A percentile compares a stretch with the other conserved stretches of the same genome.
These are phyloP conservation scores for Colletotrichum horii DNA, from an alignment of 2,329 filamentous ascomycete genomes.

Conservation along the genomic window DNA sequence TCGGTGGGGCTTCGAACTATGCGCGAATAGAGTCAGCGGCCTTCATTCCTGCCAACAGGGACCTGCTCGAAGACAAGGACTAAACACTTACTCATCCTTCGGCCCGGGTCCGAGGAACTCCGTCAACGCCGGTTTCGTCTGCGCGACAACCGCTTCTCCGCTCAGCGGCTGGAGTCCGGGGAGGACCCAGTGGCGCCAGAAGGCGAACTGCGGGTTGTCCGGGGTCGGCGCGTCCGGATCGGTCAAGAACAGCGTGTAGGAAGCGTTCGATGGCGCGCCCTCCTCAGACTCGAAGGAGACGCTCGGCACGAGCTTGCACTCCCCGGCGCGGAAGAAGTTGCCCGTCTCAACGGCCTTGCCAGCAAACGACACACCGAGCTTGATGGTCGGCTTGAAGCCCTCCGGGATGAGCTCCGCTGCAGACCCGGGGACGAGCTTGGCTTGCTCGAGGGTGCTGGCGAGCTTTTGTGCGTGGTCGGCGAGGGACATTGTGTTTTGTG, in stretches of 20 bases:
- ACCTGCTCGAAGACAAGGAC: background rate
- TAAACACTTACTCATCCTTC: conserved; percentile 47
- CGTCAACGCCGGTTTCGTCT: conserved; percentile 40
- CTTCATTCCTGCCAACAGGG: background rate
- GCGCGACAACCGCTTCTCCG: conserved; percentile 26
- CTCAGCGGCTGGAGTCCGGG: conserved; percentile 39
- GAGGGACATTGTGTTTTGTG: background rate
- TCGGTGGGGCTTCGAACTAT: conserved; percentile 52
- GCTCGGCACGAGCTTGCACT: conserved; percentile 40
- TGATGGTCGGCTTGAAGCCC: conserved; percentile 45
- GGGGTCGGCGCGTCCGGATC: conserved; percentile 62
- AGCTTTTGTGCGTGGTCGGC: conserved; percentile 28
- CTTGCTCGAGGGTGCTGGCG: conserved; percentile 36
- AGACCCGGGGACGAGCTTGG: conserved; percentile 44
- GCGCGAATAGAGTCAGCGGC: background rate
- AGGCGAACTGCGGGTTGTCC: conserved; percentile 58
- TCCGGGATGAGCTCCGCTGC: conserved; percentile 44
- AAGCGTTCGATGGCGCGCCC: conserved; percentile 29
- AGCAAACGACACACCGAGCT: conserved; percentile 41
- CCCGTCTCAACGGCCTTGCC: conserved; percentile 39
- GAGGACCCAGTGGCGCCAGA: conserved; percentile 61
- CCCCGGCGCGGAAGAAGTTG: conserved; percentile 43
- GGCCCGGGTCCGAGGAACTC: conserved; percentile 49
- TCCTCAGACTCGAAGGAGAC: conserved; percentile 40
- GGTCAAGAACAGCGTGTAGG: conserved; percentile 54